Conservation (phyloP, 805 yeast species). For the Komagataella mondaviorum region DNA sequence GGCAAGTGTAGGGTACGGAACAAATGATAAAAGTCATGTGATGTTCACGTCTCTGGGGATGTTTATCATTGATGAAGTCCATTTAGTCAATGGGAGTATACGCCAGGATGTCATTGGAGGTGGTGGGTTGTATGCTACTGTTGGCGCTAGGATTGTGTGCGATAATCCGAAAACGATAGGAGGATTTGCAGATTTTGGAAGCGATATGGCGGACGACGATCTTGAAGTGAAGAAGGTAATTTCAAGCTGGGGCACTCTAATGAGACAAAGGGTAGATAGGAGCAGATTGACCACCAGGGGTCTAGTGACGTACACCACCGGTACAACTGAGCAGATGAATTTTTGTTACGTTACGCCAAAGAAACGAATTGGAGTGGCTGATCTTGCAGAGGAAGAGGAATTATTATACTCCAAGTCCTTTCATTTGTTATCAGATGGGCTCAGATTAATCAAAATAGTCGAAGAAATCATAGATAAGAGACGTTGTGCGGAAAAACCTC, state of each 20-base stretch:
- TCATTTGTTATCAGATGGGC: conserved; percentile 69
- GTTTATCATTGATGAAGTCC: conserved; percentile 84
- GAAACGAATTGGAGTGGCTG: conserved; percentile 41
- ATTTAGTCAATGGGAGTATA: conserved; percentile 26
- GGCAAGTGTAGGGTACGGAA: background rate
- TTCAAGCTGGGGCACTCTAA: conserved; percentile 19
- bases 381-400: conserved; percentile 26
- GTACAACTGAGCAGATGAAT: conserved; percentile 49
- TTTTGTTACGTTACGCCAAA: conserved; percentile 56
- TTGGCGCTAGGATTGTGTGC: conserved; percentile 55
- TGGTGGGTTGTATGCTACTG: conserved; percentile 71
- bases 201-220: conserved; percentile 46
- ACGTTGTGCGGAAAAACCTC: conserved; percentile 16
- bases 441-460: conserved; percentile 38
- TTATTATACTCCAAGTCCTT: conserved; percentile 29
- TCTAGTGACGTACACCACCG: conserved; percentile 50
- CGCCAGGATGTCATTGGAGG: conserved; percentile 65
- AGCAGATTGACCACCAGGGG: conserved; percentile 36
- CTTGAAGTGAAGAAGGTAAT: background rate
- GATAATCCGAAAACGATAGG: conserved; percentile 29
- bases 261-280: conserved; percentile 53
- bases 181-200: conserved; percentile 71
- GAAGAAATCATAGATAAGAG: conserved; percentile 12
- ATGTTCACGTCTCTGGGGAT: conserved; percentile 66
- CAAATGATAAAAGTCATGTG: background rate